Evolutionary conservation across 176 grass and related monocot genomes (phyloP).

Genomic region (Areca catechu): DNA sequence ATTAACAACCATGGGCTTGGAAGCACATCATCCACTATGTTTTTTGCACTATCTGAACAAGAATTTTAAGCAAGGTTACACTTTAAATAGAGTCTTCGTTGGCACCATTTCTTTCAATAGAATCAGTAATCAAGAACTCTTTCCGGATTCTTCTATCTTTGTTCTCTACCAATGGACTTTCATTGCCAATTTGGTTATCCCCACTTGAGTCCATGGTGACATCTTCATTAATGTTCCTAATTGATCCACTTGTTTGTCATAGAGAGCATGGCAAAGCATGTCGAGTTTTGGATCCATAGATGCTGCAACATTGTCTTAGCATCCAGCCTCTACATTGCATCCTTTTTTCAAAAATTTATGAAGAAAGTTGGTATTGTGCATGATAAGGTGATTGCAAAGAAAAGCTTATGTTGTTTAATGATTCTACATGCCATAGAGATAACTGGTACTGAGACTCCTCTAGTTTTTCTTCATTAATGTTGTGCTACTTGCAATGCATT

Average conservation of each 20-base stretch:
- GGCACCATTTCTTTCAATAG: constrained; percentile 23
- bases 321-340: constrained; percentile 42
- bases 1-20: background rate
- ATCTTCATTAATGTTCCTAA: constrained; percentile 63
- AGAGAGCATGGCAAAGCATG: constrained; percentile 56
- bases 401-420: too few species aligned
- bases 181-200: constrained; percentile 30
- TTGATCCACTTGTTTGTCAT: constrained; percentile 33
- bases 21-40: constrained; percentile 33
- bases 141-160: constrained; percentile 41
- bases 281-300: constrained; percentile 89
- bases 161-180: constrained; percentile 32
- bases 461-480: constrained; percentile 65
- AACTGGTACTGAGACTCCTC: background rate
- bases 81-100: constrained; percentile 12
- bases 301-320: constrained; percentile 71
- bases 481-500: constrained; percentile 69
- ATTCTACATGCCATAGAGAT: too few species aligned
- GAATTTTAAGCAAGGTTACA: constrained; percentile 29
- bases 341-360: constrained; percentile 85
- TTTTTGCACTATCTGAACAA: constrained; percentile 31
- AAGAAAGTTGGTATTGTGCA: constrained; percentile 64
- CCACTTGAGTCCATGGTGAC: constrained; percentile 30
- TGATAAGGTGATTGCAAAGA: too few species aligned
- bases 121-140: constrained; percentile 31